Evolutionary conservation across 306 rosid genomes (phyloP).

Genomic region (Fragaria iinumae): DNA sequence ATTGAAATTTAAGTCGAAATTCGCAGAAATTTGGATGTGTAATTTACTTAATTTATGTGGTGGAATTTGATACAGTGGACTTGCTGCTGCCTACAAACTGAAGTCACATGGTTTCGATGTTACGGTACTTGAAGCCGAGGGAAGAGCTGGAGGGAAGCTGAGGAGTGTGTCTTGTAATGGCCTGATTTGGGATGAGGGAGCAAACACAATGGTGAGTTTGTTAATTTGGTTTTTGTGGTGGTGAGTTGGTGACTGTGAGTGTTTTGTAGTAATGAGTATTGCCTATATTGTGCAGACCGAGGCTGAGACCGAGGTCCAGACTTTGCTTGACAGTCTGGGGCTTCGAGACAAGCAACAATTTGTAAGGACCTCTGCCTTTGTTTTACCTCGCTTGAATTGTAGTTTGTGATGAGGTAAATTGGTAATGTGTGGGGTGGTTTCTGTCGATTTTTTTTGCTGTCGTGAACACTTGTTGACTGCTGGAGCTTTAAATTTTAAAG

Average conservation of each 20-base stretch:
- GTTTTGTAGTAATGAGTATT: neutral
- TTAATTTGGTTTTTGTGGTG: neutral
- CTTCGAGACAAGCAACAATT: conserved; percentile 81
- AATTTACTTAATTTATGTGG: neutral
- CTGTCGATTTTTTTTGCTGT: no score
- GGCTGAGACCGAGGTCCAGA: conserved; percentile 66
- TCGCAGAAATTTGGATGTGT: conserved; percentile 5
- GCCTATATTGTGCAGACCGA: conserved; percentile 48
- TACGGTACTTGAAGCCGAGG: conserved; percentile 74
- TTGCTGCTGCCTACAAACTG: conserved; percentile 90
- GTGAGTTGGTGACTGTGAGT: conserved; percentile 13
- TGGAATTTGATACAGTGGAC: conserved; percentile 54
- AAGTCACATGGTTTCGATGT: conserved; percentile 77
- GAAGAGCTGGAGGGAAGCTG: conserved; percentile 86
- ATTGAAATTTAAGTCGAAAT: neutral
- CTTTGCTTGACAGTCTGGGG: conserved; percentile 71
- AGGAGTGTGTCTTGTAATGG: conserved; percentile 73
- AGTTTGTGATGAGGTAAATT: neutral
- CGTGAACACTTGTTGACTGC: neutral
- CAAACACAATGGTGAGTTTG: conserved; percentile 80
- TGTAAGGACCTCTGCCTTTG: conserved; percentile 46
- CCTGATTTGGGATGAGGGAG: conserved; percentile 92
- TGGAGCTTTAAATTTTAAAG: conserved; percentile 7
- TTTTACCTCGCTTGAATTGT: neutral
- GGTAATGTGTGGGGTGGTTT: neutral